A percentile compares a stretch with the other conserved stretches of the same genome.
Conservation (phyloP, 2,329 filamentous ascomycete genomes). For the Ceratocystis papillata region DNA sequence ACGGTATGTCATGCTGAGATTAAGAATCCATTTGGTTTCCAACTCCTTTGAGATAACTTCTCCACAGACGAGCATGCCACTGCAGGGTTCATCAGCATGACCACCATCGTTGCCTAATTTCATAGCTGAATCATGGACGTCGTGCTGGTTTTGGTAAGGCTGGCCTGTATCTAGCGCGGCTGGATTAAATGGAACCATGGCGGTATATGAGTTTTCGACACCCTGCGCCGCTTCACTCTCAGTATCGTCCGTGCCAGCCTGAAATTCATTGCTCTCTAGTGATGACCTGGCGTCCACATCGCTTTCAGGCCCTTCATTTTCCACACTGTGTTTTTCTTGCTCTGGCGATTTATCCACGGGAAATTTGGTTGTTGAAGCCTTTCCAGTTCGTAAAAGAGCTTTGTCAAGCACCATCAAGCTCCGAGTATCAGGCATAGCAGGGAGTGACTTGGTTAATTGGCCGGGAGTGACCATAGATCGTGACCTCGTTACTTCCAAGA, state of each 20-base stretch:
- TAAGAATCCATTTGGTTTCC: conserved; percentile 85
- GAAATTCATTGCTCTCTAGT: background rate
- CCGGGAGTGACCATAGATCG: background rate
- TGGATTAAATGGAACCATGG: background rate
- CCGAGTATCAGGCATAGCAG: background rate
- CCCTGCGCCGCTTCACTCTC: background rate
- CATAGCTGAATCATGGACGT: background rate
- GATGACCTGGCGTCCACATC: background rate
- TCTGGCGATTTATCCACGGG: background rate
- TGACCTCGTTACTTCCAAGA: conserved; percentile 28
- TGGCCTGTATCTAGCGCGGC: background rate
- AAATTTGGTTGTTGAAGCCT: background rate
- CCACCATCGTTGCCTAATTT: background rate
- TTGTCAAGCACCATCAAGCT: conserved; percentile 10
- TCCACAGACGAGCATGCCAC: conserved; percentile 15
- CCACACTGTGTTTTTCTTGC: background rate
- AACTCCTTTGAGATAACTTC: conserved; percentile 66
- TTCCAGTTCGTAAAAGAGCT: background rate
- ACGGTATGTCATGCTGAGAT: conserved; percentile 95
- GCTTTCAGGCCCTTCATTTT: background rate
- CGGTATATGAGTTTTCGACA: background rate
- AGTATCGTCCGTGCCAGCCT: too few relatives aligned
- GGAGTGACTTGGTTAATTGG: background rate
- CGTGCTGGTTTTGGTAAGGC: background rate
- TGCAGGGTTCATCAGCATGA: conserved; percentile 14